These are phyloP conservation scores for Lentinula detonsa DNA, from an alignment of 768 basidiomycete genomes.

Conservation along the genomic window DNA sequence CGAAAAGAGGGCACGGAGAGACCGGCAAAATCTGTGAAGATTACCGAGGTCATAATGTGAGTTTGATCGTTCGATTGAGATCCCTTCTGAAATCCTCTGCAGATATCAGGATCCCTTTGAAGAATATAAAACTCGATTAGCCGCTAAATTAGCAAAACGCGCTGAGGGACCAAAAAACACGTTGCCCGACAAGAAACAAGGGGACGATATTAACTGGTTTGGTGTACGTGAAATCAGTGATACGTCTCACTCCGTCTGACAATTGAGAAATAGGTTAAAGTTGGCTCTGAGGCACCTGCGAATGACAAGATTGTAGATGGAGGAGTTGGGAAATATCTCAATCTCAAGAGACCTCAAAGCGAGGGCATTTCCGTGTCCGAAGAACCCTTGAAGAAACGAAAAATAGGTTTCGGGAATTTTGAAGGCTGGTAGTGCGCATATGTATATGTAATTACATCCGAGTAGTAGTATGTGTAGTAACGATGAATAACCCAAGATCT, in stretches of 20 bases:
- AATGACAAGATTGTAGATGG: conserved; percentile 26
- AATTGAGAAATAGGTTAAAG: conserved; percentile 39
- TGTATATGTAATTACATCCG: background rate
- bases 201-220: conserved; percentile 82
- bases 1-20: conserved; percentile 82
- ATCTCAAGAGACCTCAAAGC: conserved; percentile 41
- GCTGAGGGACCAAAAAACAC: conserved; percentile 22
- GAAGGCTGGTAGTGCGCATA: conserved; percentile 58
- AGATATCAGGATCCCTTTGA: conserved; percentile 96
- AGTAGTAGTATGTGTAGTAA: background rate
- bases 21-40: conserved; percentile 78
- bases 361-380: conserved; percentile 15
- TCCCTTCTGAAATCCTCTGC: conserved; percentile 8
- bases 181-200: conserved; percentile 45
- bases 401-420: conserved; percentile 88
- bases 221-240: conserved; percentile 28
- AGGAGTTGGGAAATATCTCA: conserved; percentile 79
- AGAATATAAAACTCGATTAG: conserved; percentile 79
- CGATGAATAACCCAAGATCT: background rate
- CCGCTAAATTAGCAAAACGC: conserved; percentile 66
- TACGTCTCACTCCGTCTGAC: background rate
- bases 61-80: conserved; percentile 20
- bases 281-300: conserved; percentile 43
- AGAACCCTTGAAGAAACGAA: conserved; percentile 64
- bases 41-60: conserved; percentile 83